A percentile compares a stretch with the other conserved stretches of the same genome.
Conservation (phyloP, 176 grass and related monocot genomes). For the Rhynchospora pubera region DNA sequence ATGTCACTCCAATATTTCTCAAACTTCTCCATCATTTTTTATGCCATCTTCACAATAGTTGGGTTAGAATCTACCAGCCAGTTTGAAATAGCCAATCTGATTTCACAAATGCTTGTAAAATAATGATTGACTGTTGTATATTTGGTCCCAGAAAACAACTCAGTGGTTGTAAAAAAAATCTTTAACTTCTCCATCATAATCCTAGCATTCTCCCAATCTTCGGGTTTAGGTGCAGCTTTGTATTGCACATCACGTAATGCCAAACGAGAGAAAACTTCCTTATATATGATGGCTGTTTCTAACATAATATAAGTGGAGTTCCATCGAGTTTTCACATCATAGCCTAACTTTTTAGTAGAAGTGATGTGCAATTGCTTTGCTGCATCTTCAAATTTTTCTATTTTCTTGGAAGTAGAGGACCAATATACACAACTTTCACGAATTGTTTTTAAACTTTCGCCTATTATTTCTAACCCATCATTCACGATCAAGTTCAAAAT, state of each 20-base stretch:
- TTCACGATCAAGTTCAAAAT: conserved; percentile 25
- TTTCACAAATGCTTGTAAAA: conserved; percentile 16
- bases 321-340: conserved; percentile 6
- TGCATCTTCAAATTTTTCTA: conserved; percentile 18
- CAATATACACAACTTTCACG: conserved; percentile 22
- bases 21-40: conserved; percentile 1
- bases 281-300: neutral
- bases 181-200: neutral
- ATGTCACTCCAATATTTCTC: conserved; percentile 5
- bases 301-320: conserved; percentile 7
- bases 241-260: neutral
- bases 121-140: conserved; percentile 15
- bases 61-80: neutral
- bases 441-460: neutral
- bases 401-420: conserved; percentile 11
- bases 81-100: conserved; percentile 3
- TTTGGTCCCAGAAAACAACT: neutral
- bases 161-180: neutral
- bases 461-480: conserved; percentile 11
- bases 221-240: neutral
- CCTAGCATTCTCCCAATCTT: neutral
- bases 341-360: neutral
- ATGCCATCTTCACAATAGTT: neutral
- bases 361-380: neutral
- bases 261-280: neutral